Base-by-base conservation (phyloP, 2,329 filamentous ascomycete genomes). In the Colletotrichum cordylinicola region DNA sequence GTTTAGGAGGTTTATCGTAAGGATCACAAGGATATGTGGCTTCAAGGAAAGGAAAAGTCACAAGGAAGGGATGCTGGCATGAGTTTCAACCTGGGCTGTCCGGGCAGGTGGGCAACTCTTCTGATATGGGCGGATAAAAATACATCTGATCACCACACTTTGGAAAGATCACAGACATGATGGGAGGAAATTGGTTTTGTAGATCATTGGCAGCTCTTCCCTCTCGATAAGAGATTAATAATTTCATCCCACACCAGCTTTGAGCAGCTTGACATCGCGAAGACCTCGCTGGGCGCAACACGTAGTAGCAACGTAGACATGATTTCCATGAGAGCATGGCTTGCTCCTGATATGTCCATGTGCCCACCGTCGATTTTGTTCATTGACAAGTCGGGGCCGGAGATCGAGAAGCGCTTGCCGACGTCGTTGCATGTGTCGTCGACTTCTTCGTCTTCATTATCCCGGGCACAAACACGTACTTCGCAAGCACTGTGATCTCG, bases 141-240 rank as follows among this genome's bases (percentile, higher is more conserved):
- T 10, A 58, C 64, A 68, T 69, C 33, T 58, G 70, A 33, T 69
- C 56, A 55, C 70, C 64, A 33, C 43, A 31, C 27, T 66, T 61
- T 76, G 74, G 74, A 73, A 76, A 69, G 64, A 58, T 72, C 69
- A 60, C 24, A 60, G 58, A 39, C 13, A 76, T 58, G 18, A 64
- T 48, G 58, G 73, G 65, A 68, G 64, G 70, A 60, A 18, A 52
- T 76, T 65, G 64, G 74, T 48, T 74, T 76, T 69, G 74, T 76
- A 74, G 64, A 76, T 69, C 58, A 73, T 58, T 74, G 58, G 21
- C 37, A 64, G 70, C 58, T 68, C 35, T 60, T 69, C 29, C 24
- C 65, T 62, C 37, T 61, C 52, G 37, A 24, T 39, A 60, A 21
- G 74, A 69, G 65, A 74, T 52, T 69, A 76, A 74, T 76, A 58